Evolutionary conservation across 2,329 filamentous ascomycete species (phyloP).

Genomic region (Beauveria brongniartii): DNA sequence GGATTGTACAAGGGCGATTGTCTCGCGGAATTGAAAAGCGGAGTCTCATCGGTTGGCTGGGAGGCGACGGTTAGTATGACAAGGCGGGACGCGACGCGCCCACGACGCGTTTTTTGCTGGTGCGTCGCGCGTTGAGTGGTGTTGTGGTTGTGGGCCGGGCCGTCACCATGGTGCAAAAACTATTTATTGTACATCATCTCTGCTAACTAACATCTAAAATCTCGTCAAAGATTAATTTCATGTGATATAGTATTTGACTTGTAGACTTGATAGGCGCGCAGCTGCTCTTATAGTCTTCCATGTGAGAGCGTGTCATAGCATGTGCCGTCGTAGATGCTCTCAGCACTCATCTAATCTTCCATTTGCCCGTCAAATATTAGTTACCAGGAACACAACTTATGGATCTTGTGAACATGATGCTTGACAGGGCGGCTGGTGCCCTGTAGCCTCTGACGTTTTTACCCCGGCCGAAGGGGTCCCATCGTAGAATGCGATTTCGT

Average conservation of each 20-base stretch:
- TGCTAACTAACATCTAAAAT: too few relatives aligned
- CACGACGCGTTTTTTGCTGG: conserved; percentile 1
- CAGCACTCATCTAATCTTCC: not conserved
- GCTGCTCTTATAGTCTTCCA: not conserved
- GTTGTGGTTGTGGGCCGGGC: not conserved
- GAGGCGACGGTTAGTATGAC: conserved; percentile 1
- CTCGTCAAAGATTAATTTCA: not conserved
- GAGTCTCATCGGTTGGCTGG: conserved; percentile 9
- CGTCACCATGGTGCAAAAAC: not conserved
- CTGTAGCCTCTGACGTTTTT: not conserved
- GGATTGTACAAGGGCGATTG: not conserved
- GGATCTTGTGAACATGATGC: too few relatives aligned
- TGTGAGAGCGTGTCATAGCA: not conserved
- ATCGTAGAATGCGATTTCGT: not conserved
- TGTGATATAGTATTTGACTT: not conserved
- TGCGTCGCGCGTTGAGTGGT: not conserved
- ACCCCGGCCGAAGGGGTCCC: not conserved
- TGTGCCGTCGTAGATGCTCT: not conserved
- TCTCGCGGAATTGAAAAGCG: conserved; percentile 3
- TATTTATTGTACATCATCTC: too few relatives aligned
- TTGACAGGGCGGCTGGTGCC: not conserved
- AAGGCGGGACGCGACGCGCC: conserved; percentile 4
- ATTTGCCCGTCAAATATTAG: not conserved
- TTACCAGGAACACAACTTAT: too few relatives aligned
- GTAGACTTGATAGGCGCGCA: not conserved